Conservation (phyloP, 768 basidiomycete genomes). For the Phylloporus rhodoxanthus region DNA sequence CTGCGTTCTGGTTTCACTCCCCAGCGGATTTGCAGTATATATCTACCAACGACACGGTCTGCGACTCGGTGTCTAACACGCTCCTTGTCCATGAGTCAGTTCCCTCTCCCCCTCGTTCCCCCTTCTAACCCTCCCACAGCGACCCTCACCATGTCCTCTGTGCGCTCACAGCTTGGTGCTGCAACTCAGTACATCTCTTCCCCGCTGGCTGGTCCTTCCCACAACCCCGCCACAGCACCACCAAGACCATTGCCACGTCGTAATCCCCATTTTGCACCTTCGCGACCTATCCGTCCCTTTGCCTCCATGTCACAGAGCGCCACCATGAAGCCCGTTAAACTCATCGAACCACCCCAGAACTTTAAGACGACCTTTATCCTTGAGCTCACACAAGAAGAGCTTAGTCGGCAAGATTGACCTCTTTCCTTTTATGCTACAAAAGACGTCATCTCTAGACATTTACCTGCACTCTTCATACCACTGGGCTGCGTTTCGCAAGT, state of each 20-base stretch:
- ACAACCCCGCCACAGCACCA: conserved; percentile 28
- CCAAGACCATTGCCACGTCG: conserved; percentile 37
- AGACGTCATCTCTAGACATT: background rate
- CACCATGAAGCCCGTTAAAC: conserved; percentile 50
- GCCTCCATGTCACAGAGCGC: conserved; percentile 43
- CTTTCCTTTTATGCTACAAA: background rate
- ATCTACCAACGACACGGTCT: conserved; percentile 24
- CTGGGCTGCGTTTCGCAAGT: conserved; percentile 5
- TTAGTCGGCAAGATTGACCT: conserved; percentile 58
- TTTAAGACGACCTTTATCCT: conserved; percentile 66
- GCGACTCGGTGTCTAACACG: conserved; percentile 27
- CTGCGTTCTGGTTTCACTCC: conserved; percentile 9
- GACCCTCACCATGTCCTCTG: conserved; percentile 39
- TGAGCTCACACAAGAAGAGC: conserved; percentile 77
- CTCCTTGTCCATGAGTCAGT: conserved; percentile 38
- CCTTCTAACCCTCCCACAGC: conserved; percentile 22
- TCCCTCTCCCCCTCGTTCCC: background rate
- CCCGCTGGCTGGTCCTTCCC: conserved; percentile 48
- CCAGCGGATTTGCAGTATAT: conserved; percentile 28
- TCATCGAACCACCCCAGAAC: conserved; percentile 75
- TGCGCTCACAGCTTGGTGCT: conserved; percentile 22
- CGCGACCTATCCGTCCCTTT: conserved; percentile 76
- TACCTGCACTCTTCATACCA: background rate
- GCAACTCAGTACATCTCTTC: conserved; percentile 49
- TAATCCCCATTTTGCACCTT: conserved; percentile 55